Evolutionary conservation across 2,329 filamentous ascomycete species (phyloP).

Genomic region (Pyricularia grisea): DNA sequence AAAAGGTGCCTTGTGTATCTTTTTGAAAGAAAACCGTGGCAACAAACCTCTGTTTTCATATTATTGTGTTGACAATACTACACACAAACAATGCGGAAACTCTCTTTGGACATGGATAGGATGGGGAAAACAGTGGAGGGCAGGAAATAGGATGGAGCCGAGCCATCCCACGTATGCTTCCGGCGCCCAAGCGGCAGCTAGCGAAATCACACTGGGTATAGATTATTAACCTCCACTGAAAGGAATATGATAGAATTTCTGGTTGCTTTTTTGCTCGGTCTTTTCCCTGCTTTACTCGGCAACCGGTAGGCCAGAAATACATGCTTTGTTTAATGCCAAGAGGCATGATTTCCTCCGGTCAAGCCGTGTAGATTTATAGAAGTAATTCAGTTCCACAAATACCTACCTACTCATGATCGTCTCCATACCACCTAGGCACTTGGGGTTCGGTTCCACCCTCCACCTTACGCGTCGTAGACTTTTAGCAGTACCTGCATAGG

Average conservation of each 20-base stretch:
- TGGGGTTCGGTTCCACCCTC: not conserved
- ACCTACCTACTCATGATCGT: not conserved
- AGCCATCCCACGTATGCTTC: not conserved
- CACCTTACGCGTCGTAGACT: not conserved
- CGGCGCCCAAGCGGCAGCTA: not conserved
- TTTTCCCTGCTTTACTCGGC: not conserved
- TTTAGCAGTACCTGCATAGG: not conserved
- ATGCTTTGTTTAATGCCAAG: not conserved
- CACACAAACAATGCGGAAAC: not conserved
- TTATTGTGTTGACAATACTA: not conserved
- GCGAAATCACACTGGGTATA: not conserved
- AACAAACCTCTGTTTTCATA: not conserved
- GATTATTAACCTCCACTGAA: not conserved
- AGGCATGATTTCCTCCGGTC: not conserved
- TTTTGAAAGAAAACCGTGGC: not conserved
- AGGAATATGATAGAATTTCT: not conserved
- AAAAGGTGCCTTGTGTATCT: not conserved
- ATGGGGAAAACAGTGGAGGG: not conserved
- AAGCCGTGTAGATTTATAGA: not conserved
- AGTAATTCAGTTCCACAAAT: not conserved
- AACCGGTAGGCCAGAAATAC: not conserved
- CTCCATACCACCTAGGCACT: not conserved
- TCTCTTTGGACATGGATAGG: not conserved
- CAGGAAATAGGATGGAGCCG: not conserved
- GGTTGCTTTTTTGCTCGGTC: not conserved